Conservation (phyloP, 1,139 yeast genomes). For the Pichia sp. region DNA sequence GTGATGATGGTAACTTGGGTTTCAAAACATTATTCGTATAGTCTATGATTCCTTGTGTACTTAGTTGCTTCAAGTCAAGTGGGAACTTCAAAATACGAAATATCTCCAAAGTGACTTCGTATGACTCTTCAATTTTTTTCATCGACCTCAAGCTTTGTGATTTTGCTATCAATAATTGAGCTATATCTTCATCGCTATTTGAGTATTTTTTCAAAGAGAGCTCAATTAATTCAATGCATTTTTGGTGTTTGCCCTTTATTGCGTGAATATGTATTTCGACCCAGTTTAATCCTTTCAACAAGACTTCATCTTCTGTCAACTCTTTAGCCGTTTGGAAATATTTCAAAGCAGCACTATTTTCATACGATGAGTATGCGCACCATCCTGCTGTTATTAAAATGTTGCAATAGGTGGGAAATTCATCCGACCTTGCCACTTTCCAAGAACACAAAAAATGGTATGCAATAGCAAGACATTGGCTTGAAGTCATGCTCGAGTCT, state of each 20-base stretch:
- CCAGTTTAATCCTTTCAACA: constrained; percentile 25
- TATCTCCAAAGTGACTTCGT: constrained; percentile 31
- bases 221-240: constrained; percentile 27
- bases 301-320: constrained; percentile 20
- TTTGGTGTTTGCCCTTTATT: constrained; percentile 25
- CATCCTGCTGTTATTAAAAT: constrained; percentile 33
- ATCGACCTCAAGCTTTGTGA: constrained; percentile 35
- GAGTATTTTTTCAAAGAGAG: constrained; percentile 23
- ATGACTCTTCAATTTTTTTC: constrained; percentile 29
- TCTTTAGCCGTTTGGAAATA: constrained; percentile 29
- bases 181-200: constrained; percentile 20
- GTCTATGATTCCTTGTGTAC: constrained; percentile 17
- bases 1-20: constrained; percentile 34
- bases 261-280: constrained; percentile 31
- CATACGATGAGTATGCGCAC: constrained; percentile 31
- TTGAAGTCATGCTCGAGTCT: neutral
- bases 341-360: constrained; percentile 27
- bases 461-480: constrained; percentile 29
- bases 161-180: constrained; percentile 31
- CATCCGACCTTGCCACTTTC: constrained; percentile 25
- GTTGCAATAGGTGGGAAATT: constrained; percentile 26
- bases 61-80: constrained; percentile 17
- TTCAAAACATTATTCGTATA: constrained; percentile 20
- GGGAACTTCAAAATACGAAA: constrained; percentile 29
- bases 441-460: constrained; percentile 29